Base-by-base conservation (phyloP, 2,329 filamentous ascomycete genomes). In the Penicillium sclerotigenum region DNA sequence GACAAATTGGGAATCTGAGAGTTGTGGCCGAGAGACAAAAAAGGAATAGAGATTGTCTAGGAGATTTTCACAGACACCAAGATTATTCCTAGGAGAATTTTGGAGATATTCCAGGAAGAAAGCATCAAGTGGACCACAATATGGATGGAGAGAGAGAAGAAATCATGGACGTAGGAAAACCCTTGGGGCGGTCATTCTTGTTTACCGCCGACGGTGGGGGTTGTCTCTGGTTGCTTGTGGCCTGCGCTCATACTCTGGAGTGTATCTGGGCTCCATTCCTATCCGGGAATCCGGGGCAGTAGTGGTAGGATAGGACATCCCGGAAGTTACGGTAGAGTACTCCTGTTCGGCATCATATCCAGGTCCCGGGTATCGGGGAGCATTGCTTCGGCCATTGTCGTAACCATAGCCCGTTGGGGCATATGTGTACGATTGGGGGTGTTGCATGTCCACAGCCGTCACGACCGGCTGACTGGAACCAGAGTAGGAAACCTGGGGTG, bases 191-290 rank as follows among this genome's bases (percentile, higher is more conserved):
- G 31, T 49, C 56, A 63, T 57, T 43, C 52, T 55, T 58, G 43
- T 65, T 63, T 70, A 74, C 63, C 73, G 73, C 54, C 71, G 63
- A 53, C 72, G 69, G 53, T 74, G 73, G n/a, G 69, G 71, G 58
- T 74, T 64, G 48, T 74, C 72, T 65, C 74, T 71, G 59, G 73
- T 64, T 63, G 70, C 68, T 57, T 74, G 73, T 64, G 72, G 71
- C 64, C 74, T 73, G 61, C 70, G 71, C 60, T 75, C 73, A 59
- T 68, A 69, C 58, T 76, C 74, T 61, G 73, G 70, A 56, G 73
- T 73, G 62, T 75, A 77, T 71, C 75, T 75, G 54, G 72, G 65
- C 54, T 76, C 75, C 68, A 75, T 73, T 71, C 68, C 69, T 69
- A 75, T 73, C 69, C 75, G 73, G 47, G 72, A 68, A 56, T 76